A percentile compares a stretch with the other conserved stretches of the same genome.
Evolutionary conservation across 768 basidiomycete genomes (phyloP).

Genomic region (Pleurotus tuoliensis): DNA sequence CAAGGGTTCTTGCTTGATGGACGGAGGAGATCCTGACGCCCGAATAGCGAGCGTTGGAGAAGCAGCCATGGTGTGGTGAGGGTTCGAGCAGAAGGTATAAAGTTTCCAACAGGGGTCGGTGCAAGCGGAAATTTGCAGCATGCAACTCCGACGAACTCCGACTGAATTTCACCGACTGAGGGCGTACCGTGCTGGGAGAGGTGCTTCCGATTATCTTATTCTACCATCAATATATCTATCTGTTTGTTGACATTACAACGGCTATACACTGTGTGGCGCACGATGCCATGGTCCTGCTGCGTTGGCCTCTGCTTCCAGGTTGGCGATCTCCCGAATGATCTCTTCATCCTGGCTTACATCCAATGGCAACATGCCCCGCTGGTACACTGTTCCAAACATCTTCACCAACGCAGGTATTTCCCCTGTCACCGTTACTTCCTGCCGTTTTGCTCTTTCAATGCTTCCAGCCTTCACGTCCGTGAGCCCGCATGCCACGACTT

Average conservation of each 20-base stretch:
- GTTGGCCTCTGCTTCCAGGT: slow-evolving; percentile 41
- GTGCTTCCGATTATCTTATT: too few relatives aligned
- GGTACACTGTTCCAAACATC: slow-evolving; percentile 44
- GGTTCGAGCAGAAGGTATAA: neutral
- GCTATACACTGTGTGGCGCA: neutral
- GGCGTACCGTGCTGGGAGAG: too few relatives aligned
- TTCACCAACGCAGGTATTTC: slow-evolving; percentile 50
- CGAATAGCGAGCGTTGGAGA: slow-evolving; percentile 9
- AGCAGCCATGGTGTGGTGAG: slow-evolving; percentile 4
- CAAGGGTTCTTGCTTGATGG: slow-evolving; percentile 7
- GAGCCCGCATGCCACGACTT: slow-evolving; percentile 89
- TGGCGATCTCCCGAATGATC: slow-evolving; percentile 42
- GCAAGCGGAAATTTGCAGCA: slow-evolving; percentile 1
- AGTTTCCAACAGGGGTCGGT: neutral
- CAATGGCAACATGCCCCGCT: slow-evolving; percentile 44
- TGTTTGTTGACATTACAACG: too few relatives aligned
- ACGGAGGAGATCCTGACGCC: slow-evolving; percentile 2
- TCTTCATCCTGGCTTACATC: slow-evolving; percentile 39
- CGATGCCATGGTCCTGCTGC: slow-evolving; percentile 38
- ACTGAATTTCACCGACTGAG: neutral
- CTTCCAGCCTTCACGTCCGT: slow-evolving; percentile 77
- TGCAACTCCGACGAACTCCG: neutral
- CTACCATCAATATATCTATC: too few relatives aligned
- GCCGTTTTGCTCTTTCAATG: slow-evolving; percentile 44
- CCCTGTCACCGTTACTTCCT: slow-evolving; percentile 35